Conservation (phyloP, 345 rosid species). For the Lumnitzera littorea region DNA sequence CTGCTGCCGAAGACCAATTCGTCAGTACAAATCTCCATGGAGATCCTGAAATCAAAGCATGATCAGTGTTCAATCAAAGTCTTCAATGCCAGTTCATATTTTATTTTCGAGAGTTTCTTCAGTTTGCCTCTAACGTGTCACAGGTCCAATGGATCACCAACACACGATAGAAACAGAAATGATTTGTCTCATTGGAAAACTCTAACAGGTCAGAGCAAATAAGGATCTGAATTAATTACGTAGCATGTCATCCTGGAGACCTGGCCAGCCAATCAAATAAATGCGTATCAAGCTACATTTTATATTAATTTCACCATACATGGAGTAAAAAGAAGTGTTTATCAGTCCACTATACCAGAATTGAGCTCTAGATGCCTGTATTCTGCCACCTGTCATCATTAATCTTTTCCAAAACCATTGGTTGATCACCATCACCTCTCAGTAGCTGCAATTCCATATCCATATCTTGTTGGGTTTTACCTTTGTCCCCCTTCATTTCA, state of each 20-base stretch:
- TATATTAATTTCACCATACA: too few relatives aligned
- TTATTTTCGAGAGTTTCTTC: neutral
- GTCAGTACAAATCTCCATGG: too few relatives aligned
- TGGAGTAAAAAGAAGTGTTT: neutral
- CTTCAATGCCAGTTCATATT: neutral
- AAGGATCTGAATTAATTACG: neutral
- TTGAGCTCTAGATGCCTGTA: neutral
- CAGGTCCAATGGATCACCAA: too few relatives aligned
- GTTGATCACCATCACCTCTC: neutral
- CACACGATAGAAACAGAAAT: too few relatives aligned
- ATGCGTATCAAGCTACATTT: neutral
- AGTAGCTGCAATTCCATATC: too few relatives aligned
- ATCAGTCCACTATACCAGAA: conserved; percentile 2
- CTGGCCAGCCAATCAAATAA: neutral
- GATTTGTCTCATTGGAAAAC: too few relatives aligned
- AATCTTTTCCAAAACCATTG: conserved; percentile 4
- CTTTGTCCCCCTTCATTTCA: neutral
- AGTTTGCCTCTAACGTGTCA: too few relatives aligned
- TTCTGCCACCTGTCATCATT: neutral
- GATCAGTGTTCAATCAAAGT: neutral
- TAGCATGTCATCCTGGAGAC: neutral
- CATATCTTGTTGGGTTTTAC: too few relatives aligned
- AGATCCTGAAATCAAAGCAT: neutral
- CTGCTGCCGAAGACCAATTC: too few relatives aligned
- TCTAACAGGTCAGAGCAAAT: neutral